These are phyloP conservation scores for Ustilago crameri DNA, from an alignment of 1,284 basidiomycete species.

Conservation along the genomic window DNA sequence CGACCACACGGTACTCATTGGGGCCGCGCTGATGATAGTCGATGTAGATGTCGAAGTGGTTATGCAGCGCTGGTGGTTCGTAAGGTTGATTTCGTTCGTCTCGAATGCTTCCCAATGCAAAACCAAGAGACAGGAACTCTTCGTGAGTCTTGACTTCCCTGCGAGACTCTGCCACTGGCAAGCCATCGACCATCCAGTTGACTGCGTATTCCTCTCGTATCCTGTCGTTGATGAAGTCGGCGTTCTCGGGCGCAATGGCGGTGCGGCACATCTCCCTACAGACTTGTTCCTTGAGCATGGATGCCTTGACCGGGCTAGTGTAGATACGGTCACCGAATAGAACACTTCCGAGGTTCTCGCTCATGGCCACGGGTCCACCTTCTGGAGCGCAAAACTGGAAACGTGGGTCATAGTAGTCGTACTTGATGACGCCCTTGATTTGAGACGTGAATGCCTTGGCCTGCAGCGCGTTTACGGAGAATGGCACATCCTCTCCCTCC, in stretches of 20 bases:
- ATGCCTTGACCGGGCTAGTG: slow-evolving; percentile 85
- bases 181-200: slow-evolving; percentile 93
- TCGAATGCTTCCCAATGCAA: slow-evolving; percentile 66
- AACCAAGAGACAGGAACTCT: slow-evolving; percentile 73
- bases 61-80: slow-evolving; percentile 63
- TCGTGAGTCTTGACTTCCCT: slow-evolving; percentile 65
- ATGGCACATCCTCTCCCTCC: slow-evolving; percentile 65
- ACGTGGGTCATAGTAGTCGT: slow-evolving; percentile 84
- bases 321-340: slow-evolving; percentile 96
- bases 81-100: slow-evolving; percentile 68
- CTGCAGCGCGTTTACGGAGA: slow-evolving; percentile 68
- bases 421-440: slow-evolving; percentile 60
- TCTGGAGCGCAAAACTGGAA: slow-evolving; percentile 89
- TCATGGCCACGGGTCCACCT: slow-evolving; percentile 80
- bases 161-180: slow-evolving; percentile 78
- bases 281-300: slow-evolving; percentile 78
- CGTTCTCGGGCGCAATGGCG: slow-evolving; percentile 77
- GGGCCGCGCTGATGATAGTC: slow-evolving; percentile 63
- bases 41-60: slow-evolving; percentile 66
- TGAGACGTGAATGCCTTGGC: slow-evolving; percentile 60
- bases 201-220: slow-evolving; percentile 92
- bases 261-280: slow-evolving; percentile 82
- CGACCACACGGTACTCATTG: slow-evolving; percentile 65
- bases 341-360: slow-evolving; percentile 90
- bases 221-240: slow-evolving; percentile 88